These are phyloP conservation scores for Pestalotiopsis sp. DNA, from an alignment of 2,329 filamentous ascomycete genomes.

Conservation along the genomic window DNA sequence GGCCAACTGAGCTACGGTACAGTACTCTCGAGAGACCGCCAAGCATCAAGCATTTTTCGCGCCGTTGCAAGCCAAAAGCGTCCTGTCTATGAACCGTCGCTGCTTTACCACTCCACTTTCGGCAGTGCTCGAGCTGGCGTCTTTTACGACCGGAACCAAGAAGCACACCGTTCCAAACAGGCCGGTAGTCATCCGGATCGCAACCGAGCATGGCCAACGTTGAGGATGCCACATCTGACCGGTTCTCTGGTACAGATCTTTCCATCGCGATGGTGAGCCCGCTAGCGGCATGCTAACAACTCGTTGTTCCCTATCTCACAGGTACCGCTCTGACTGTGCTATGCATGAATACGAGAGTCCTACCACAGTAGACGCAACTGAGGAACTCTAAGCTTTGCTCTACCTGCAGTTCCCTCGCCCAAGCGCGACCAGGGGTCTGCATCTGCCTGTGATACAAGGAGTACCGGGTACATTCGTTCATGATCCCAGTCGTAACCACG, in stretches of 20 bases:
- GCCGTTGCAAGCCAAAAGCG: slow-evolving; percentile 7
- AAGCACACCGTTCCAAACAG: background rate
- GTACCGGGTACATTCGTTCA: background rate
- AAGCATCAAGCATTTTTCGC: background rate
- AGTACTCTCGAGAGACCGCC: background rate
- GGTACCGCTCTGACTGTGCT: slow-evolving; percentile 2
- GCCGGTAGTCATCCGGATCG: background rate
- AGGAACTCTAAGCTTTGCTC: slow-evolving; percentile 1
- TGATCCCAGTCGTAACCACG: background rate
- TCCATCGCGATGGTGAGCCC: background rate
- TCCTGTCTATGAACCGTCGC: background rate
- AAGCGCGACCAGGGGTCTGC: background rate
- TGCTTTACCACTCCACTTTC: background rate
- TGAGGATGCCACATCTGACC: background rate
- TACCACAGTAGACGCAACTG: slow-evolving; percentile 1
- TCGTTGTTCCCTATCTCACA: background rate
- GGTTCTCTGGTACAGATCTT: background rate
- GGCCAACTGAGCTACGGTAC: background rate
- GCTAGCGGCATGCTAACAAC: background rate
- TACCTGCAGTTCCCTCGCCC: background rate
- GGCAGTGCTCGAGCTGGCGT: background rate
- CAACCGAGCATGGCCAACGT: background rate
- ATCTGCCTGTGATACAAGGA: background rate
- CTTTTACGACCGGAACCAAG: background rate
- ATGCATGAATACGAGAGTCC: slow-evolving; percentile 9